Conservation (phyloP, 345 rosid genomes). For the Mercurialis annua region DNA sequence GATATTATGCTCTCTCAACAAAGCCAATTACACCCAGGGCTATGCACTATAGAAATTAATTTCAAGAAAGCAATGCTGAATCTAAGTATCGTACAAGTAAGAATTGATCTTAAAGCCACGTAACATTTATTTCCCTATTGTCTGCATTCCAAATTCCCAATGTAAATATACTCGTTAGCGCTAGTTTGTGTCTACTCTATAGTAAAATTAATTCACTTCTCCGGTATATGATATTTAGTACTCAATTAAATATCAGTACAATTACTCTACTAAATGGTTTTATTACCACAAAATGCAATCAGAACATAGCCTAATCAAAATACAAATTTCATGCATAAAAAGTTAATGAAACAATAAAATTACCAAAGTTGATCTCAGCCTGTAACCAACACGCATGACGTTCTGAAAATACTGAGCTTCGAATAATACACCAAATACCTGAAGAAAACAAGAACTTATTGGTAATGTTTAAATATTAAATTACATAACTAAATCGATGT, state of each 20-base stretch:
- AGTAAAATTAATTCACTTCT: not conserved
- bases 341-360: constrained; percentile 24
- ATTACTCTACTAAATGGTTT: not conserved
- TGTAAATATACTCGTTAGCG: not conserved
- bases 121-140: not conserved
- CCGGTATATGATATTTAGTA: not conserved
- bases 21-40: not conserved
- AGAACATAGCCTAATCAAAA: not conserved
- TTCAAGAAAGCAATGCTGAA: not conserved
- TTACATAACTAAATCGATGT: not conserved
- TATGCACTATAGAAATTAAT: not conserved
- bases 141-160: not conserved
- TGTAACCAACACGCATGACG: constrained; percentile 98
- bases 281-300: not conserved
- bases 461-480: not conserved
- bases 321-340: not conserved
- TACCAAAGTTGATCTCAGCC: constrained; percentile 90
- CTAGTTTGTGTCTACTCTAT: not conserved
- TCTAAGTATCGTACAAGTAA: not conserved
- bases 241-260: not conserved
- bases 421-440: constrained; percentile 83
- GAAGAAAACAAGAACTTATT: constrained; percentile 30
- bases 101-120: not conserved
- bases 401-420: constrained; percentile 99
- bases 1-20: not conserved